Evolutionary conservation across 2,329 filamentous ascomycete genomes (phyloP), one percentile per base, ranked within the genome.

Genomic region (Alternaria alternata): DNA sequence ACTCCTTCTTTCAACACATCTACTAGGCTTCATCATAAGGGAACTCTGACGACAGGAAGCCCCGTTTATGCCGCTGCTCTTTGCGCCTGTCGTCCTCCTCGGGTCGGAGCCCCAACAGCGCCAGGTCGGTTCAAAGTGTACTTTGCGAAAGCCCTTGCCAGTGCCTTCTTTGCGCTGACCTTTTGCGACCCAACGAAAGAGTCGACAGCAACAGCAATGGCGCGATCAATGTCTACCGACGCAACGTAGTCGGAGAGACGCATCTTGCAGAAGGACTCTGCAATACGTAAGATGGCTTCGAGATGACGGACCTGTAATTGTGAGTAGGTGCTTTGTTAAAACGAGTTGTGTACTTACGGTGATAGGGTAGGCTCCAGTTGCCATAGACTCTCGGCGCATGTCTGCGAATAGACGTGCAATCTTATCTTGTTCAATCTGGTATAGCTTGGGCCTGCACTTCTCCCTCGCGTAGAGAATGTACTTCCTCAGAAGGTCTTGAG

Each of bases 391-490:
- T 68, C 93, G 86, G 69, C 95, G 86, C 94, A 99, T 98, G 75
- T 99, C 95, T 28, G 94, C 92, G 76, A 98, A 99, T 8, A 99
- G 84, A 51, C 94, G 87, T 2, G 95, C 92, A 32, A 99, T 88
- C 83, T 99, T 99, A 81, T 98, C 95, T 78, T 97, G 92, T 69
- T 99, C 95, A 80, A 99, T 96, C 77, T 98, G 92, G 78, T 97
- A 97, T 8, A 99, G 86, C 81, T 97, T 98, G 8, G 95, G 95
- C 54, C 87, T 87, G 79, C 92, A 96, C 72, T 90, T 91, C 78
- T 97, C 93, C 32, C 94, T 87, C 0, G 95, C 93, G 74, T 97
- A 99, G 18, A 98, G 85, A 69, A 99, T 99, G 79, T 98, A 99
- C 81, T 99, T 99, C 66, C 95, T 86, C 67, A 99, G 82, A 46